Base-by-base conservation (phyloP, 2,329 filamentous ascomycete species). In the Hypocrella siamensis region DNA sequence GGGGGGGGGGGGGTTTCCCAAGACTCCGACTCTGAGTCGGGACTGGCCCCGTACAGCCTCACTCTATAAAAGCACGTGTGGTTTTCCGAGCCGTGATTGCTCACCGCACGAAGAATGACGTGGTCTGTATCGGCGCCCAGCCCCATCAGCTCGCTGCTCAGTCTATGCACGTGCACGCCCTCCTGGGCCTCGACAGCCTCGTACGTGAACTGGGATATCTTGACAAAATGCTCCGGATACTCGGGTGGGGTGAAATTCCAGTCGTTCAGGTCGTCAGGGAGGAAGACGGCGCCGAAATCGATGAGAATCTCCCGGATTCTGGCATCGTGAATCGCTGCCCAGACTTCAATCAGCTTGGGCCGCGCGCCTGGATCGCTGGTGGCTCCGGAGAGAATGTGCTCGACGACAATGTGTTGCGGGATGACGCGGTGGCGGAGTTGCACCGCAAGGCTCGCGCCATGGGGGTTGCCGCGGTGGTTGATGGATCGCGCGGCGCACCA, bases 331-430 rank as follows among this genome's bases (percentile, higher is more conserved):
- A 77, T 65, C 25, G 63, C 59, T 5, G 66, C 74, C 65, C 78
- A 82, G 7, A 88, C 49, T 47, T 88, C 80, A 35, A 88, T 68
- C 3, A 77, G 61, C 31, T 58, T 64, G 1, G 82, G 82, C 19
- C 74, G 73, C 2, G 74, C 58, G 11, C 58, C 63, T 0, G 75
- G 68, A 29, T 77, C 65, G 6, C 74, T 60, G 0, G 75, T 77
- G 3, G 73, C 71, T 2, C 61, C 59, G 6, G 65, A 63, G 2
- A 72, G 58, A 34, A 83, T 75, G 49, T 86, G 79, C 46, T 88
- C 81, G 27, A 88, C 51, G 2, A 81, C 71, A 2, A 88, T 47
- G 42, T 83, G 67, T 41, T 76, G 69, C 0, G 80, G 79, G 19
- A 76, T 62, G 34, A 86, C 63, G 5, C 55, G 49, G 21, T 65